phyloP scores from a whole-genome alignment of 1,284 basidiomycete species.

The Stygiomarasmius scandens region DNA sequence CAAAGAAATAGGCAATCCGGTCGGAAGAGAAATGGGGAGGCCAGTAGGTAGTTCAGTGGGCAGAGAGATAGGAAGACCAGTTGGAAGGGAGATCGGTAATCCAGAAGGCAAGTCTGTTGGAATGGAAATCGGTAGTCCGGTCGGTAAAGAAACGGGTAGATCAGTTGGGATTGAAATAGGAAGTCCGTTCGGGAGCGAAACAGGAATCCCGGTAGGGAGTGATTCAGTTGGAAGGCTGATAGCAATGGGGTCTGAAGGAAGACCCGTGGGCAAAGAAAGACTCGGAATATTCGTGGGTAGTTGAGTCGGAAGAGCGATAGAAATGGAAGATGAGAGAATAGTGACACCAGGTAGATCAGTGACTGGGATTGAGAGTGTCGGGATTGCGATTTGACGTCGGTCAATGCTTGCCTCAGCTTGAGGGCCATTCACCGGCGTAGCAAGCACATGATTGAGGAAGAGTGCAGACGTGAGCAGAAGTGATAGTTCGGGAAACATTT shows the following conservation, averaged over 20 bases:
- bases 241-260: no score
- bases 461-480: no score
- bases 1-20: neutral
- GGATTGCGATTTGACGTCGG: neutral
- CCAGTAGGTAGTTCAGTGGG: neutral
- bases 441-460: neutral
- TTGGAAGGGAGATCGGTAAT: neutral
- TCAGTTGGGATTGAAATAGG: neutral
- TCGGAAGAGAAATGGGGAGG: neutral
- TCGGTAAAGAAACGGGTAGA: neutral
- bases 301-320: neutral
- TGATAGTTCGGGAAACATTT: no score
- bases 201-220: neutral
- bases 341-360: no score
- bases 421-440: neutral
- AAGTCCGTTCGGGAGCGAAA: neutral
- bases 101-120: no score
- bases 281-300: neutral
- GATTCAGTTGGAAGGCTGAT: neutral
- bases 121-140: no score
- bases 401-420: neutral
- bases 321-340: neutral
- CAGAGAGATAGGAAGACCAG: neutral
- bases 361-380: no score
- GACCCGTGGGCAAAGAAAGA: neutral